Percentiles rank a stretch among this genome's conserved stretches.
These are phyloP conservation scores for Ogataea nonfermentans DNA, from an alignment of 805 yeast genomes.

Conservation along the genomic window DNA sequence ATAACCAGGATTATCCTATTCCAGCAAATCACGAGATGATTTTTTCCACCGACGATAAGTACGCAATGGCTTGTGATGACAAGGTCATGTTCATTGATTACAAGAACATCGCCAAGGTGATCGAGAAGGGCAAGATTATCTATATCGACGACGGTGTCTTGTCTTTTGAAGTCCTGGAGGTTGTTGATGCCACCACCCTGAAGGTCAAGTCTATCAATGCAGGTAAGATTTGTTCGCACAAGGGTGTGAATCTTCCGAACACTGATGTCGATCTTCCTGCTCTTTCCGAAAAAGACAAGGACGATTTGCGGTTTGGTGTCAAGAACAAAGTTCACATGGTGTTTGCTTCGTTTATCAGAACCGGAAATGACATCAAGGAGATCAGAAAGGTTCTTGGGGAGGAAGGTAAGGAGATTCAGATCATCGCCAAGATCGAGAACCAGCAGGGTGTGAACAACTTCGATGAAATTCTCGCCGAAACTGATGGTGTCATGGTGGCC, in stretches of 20 bases:
- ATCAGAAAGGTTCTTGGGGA: conserved; percentile 95
- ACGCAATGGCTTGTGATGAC: conserved; percentile 70
- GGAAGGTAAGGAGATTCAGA: conserved; percentile 94
- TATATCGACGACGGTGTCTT: conserved; percentile 97
- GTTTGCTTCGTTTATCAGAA: conserved; percentile 97
- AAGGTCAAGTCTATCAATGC: conserved; percentile 88
- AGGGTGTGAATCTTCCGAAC: conserved; percentile 99
- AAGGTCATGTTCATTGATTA: conserved; percentile 87
- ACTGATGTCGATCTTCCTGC: conserved; percentile 99
- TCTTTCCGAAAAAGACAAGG: conserved; percentile 92
- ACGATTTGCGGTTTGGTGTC: conserved; percentile 92
- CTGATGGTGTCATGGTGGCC: conserved; percentile 99
- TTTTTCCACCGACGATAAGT: conserved; percentile 87
- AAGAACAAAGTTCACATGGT: conserved; percentile 97
- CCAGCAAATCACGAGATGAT: conserved; percentile 84
- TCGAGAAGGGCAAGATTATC: conserved; percentile 82
- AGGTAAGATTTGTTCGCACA: conserved; percentile 94
- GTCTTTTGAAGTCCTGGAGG: conserved; percentile 87
- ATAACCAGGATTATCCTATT: conserved; percentile 79
- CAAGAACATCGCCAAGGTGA: conserved; percentile 94
- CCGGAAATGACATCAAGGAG: conserved; percentile 83
- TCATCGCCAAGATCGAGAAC: conserved; percentile 96
- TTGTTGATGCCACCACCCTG: conserved; percentile 75
- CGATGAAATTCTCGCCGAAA: conserved; percentile 89
- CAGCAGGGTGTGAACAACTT: conserved; percentile 99